A percentile compares a stretch with the other conserved stretches of the same genome.
These are phyloP conservation scores for Pythium aristosporum DNA, from an alignment of 352 stramenopile species.

Conservation along the genomic window DNA sequence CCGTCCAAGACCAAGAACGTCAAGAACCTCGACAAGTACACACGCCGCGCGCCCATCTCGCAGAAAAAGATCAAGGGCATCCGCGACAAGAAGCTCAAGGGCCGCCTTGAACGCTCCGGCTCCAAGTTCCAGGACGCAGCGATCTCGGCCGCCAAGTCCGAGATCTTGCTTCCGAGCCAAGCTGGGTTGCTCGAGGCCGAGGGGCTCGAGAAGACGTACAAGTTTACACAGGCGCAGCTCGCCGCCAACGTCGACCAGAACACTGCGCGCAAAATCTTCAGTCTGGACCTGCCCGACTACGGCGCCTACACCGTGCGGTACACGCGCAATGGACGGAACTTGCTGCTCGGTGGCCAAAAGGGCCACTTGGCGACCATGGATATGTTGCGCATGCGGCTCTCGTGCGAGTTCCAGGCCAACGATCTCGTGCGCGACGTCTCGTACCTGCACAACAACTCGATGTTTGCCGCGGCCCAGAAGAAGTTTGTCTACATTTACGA, in stretches of 20 bases:
- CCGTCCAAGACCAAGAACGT: slow-evolving; percentile 34
- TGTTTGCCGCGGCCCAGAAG: slow-evolving; percentile 96
- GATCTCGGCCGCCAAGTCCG: slow-evolving; percentile 83
- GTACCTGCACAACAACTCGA: slow-evolving; percentile 97
- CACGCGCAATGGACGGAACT: slow-evolving; percentile 94
- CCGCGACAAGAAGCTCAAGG: slow-evolving; percentile 89
- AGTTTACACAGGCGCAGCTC: slow-evolving; percentile 92
- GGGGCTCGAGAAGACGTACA: slow-evolving; percentile 96
- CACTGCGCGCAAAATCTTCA: slow-evolving; percentile 95
- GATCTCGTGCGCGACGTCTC: slow-evolving; percentile 94
- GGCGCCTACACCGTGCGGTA: slow-evolving; percentile 94
- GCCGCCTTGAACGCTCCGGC: slow-evolving; percentile 58
- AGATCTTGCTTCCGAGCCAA: slow-evolving; percentile 89
- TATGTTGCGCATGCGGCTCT: slow-evolving; percentile 86
- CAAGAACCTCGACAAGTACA: slow-evolving; percentile 81
- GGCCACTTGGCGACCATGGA: slow-evolving; percentile 97
- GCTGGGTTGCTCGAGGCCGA: slow-evolving; percentile 92
- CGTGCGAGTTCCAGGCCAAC: slow-evolving; percentile 93
- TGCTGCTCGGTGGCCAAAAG: slow-evolving; percentile 92
- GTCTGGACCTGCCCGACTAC: slow-evolving; percentile 91
- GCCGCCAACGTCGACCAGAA: slow-evolving; percentile 90
- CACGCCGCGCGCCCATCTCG: slow-evolving; percentile 52
- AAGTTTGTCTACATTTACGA: slow-evolving; percentile 99
- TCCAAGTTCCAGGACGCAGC: slow-evolving; percentile 87
- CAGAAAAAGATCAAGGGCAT: slow-evolving; percentile 65